A percentile compares a stretch with the other conserved stretches of the same genome.
These are phyloP conservation scores for Yarrowia keelungensis DNA, from an alignment of 805 yeast species.

Conservation along the genomic window DNA sequence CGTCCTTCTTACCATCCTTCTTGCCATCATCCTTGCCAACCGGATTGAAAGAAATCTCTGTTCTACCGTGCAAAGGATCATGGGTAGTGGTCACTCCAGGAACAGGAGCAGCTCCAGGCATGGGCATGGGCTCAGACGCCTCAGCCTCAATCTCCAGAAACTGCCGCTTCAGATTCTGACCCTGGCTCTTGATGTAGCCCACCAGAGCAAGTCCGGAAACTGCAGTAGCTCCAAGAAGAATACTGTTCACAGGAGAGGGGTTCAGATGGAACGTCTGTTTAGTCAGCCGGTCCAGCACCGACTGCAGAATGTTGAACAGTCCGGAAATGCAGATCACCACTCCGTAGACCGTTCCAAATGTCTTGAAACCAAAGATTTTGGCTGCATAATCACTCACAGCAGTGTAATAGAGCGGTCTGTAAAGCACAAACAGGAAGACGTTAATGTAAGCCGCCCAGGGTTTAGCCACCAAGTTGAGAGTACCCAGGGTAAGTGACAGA, in stretches of 20 bases:
- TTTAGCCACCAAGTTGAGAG: conserved; percentile 67
- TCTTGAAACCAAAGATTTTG: conserved; percentile 89
- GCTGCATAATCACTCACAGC: conserved; percentile 91
- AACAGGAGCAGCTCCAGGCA: conserved; percentile 45
- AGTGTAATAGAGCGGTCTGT: conserved; percentile 92
- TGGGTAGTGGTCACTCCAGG: background rate
- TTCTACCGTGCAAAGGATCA: conserved; percentile 1
- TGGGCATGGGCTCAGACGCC: conserved; percentile 55
- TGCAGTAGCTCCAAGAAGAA: conserved; percentile 58
- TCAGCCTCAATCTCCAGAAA: conserved; percentile 69
- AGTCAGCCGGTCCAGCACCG: conserved; percentile 70
- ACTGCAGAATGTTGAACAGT: conserved; percentile 74
- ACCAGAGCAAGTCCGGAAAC: conserved; percentile 47
- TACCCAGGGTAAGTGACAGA: conserved; percentile 67
- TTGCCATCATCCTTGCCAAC: background rate
- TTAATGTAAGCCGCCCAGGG: conserved; percentile 67
- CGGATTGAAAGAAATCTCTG: conserved; percentile 24
- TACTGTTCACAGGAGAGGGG: conserved; percentile 77
- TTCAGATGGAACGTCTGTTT: conserved; percentile 72
- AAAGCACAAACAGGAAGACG: conserved; percentile 73
- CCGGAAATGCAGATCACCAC: conserved; percentile 84
- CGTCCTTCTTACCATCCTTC: no score
- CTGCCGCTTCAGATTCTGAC: conserved; percentile 56
- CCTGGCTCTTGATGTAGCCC: conserved; percentile 50
- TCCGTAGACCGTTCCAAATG: conserved; percentile 93